Evolutionary conservation across 1,284 basidiomycete species (phyloP).

Genomic region (Volvariella volvacea): DNA sequence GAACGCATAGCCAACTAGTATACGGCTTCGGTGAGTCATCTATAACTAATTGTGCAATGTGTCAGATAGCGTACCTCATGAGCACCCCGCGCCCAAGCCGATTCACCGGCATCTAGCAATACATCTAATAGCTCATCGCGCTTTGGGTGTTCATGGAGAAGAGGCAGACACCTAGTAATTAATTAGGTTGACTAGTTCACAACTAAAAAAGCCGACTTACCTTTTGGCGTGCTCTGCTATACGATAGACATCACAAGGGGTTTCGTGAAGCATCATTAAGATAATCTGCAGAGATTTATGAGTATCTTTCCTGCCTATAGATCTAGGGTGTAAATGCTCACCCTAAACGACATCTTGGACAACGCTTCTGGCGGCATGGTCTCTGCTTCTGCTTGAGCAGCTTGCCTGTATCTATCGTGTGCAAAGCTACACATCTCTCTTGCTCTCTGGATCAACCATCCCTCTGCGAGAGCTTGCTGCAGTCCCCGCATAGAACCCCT

Average conservation of each 20-base stretch:
- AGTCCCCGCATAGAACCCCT: slow-evolving; percentile 60
- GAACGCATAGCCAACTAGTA: slow-evolving; percentile 52
- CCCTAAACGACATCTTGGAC: slow-evolving; percentile 66
- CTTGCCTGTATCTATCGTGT: slow-evolving; percentile 67
- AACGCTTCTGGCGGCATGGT: slow-evolving; percentile 40
- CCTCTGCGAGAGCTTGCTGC: slow-evolving; percentile 58
- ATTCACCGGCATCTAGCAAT: slow-evolving; percentile 60
- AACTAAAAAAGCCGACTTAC: slow-evolving; percentile 20
- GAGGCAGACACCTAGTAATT: slow-evolving; percentile 43
- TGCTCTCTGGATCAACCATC: slow-evolving; percentile 64
- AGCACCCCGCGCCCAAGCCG: slow-evolving; percentile 61
- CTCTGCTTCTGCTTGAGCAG: slow-evolving; percentile 52
- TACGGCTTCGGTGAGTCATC: background rate
- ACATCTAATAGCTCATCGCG: slow-evolving; percentile 54
- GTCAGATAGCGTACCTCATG: slow-evolving; percentile 46
- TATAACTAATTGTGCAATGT: background rate
- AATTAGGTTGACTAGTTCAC: background rate
- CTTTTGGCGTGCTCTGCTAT: slow-evolving; percentile 63
- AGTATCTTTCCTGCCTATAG: background rate
- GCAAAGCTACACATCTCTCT: slow-evolving; percentile 70
- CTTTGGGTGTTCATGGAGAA: slow-evolving; percentile 53
- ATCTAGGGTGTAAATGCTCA: slow-evolving; percentile 15
- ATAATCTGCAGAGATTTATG: slow-evolving; percentile 40
- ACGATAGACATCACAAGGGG: slow-evolving; percentile 52
- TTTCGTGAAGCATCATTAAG: slow-evolving; percentile 63